phyloP scores from a whole-genome alignment of 495 filamentous ascomycete species.

The Trichoderma asperelloides region DNA sequence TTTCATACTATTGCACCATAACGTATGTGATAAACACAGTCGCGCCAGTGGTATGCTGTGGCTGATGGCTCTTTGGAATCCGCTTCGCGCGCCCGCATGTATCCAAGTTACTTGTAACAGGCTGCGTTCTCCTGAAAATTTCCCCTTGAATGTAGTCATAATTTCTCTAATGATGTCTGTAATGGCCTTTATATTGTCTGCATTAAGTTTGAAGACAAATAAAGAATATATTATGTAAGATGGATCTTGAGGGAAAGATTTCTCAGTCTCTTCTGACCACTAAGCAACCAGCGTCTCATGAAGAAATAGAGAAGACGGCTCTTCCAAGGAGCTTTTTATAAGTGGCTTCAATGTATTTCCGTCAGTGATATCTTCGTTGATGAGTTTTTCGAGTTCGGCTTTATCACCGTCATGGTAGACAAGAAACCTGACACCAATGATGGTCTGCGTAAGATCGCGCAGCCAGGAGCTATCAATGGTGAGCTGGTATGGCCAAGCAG shows the following conservation, averaged over 20 bases:
- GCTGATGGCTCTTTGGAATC: background rate
- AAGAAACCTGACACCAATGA: constrained; percentile 11
- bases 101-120: constrained; percentile 16
- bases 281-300: constrained; percentile 23
- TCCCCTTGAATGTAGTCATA: background rate
- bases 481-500: constrained; percentile 1
- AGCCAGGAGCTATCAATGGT: constrained; percentile 24
- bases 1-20: constrained; percentile 21
- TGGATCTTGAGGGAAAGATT: constrained; percentile 14
- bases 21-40: constrained; percentile 19
- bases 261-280: constrained; percentile 21
- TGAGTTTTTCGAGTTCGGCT: constrained; percentile 12
- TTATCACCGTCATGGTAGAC: background rate
- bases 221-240: constrained; percentile 16
- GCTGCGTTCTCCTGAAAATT: constrained; percentile 11
- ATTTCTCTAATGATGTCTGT: background rate
- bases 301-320: constrained; percentile 23
- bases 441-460: constrained; percentile 16
- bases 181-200: background rate
- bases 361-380: constrained; percentile 7
- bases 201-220: constrained; percentile 11
- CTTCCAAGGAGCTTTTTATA: constrained; percentile 14
- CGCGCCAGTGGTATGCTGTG: constrained; percentile 21
- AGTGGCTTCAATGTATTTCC: constrained; percentile 11
- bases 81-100: constrained; percentile 10